Evolutionary conservation across 78 protist species (phyloP).

Genomic region (Dictyostelium intermedium): DNA sequence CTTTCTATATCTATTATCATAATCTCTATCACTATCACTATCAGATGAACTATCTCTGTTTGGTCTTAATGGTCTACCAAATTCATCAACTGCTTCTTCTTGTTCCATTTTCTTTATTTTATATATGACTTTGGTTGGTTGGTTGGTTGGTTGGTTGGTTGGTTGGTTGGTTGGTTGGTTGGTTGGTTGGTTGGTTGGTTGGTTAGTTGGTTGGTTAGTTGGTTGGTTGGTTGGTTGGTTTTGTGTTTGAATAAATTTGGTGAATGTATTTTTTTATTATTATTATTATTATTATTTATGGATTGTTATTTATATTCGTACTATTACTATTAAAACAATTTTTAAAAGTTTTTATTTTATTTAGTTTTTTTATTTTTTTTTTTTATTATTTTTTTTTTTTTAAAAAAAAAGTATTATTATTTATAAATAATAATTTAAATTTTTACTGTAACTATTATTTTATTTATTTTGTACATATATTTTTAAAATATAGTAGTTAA

Average conservation of each 20-base stretch:
- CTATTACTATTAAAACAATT: not conserved
- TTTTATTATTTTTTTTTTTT: not conserved
- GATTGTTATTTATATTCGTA: not conserved
- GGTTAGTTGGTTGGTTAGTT: too few species aligned
- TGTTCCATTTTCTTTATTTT: conserved; percentile 3
- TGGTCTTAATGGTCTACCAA: conserved; percentile 78
- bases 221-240: not conserved
- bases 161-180: too few species aligned
- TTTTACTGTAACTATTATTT: not conserved
- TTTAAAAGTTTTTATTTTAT: not conserved
- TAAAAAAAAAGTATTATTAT: too few species aligned
- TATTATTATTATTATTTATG: too few species aligned
- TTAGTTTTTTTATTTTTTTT: not conserved
- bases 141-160: too few species aligned
- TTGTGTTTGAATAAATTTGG: not conserved
- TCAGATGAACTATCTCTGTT: conserved; percentile 45
- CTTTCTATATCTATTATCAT: not conserved
- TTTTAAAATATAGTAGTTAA: not conserved
- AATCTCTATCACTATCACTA: conserved; percentile 54
- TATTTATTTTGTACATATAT: not conserved
- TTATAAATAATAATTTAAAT: not conserved
- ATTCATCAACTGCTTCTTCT: conserved; percentile 66
- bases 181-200: too few species aligned
- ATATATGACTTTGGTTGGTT: too few species aligned
- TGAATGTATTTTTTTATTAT: too few species aligned